Conservation (phyloP, 164 flowering plant species). For the Annona cherimola region DNA sequence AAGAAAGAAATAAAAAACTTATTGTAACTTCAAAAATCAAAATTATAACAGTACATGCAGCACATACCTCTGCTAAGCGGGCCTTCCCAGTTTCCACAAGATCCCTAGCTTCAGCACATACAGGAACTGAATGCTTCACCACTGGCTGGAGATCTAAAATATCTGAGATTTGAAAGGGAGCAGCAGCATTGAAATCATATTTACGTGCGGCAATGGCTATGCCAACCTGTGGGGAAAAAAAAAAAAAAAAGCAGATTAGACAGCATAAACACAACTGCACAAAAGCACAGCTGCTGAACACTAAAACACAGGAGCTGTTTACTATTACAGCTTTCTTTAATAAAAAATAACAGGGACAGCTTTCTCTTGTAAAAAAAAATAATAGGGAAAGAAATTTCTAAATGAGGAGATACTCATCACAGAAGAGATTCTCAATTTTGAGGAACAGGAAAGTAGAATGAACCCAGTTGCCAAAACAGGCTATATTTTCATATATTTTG, state of each 20-base stretch:
- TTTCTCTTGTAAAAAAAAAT: too few relatives aligned
- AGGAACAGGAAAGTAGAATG: too few relatives aligned
- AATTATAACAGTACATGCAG: not conserved
- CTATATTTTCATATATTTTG: too few relatives aligned
- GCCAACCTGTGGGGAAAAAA: slow-evolving; percentile 55
- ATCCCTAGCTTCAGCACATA: slow-evolving; percentile 88
- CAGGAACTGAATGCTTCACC: slow-evolving; percentile 89
- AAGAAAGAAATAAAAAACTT: not conserved
- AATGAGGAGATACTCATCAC: not conserved
- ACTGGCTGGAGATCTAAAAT: slow-evolving; percentile 84
- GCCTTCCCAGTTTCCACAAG: slow-evolving; percentile 91
- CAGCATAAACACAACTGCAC: not conserved
- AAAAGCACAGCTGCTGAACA: not conserved
- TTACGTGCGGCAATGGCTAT: slow-evolving; percentile 71
- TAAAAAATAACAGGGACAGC: too few relatives aligned
- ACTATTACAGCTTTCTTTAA: not conserved
- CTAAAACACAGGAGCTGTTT: not conserved
- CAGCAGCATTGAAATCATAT: slow-evolving; percentile 57
- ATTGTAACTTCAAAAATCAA: not conserved
- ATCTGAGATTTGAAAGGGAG: slow-evolving; percentile 78
- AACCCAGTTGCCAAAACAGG: too few relatives aligned
- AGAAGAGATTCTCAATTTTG: too few relatives aligned
- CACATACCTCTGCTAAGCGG: slow-evolving; percentile 82
- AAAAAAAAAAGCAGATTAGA: not conserved
- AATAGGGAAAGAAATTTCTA: not conserved